A percentile compares a stretch with the other conserved stretches of the same genome.
These are phyloP conservation scores for Calonectria crousiana DNA, from an alignment of 2,329 filamentous ascomycete species.

Conservation along the genomic window DNA sequence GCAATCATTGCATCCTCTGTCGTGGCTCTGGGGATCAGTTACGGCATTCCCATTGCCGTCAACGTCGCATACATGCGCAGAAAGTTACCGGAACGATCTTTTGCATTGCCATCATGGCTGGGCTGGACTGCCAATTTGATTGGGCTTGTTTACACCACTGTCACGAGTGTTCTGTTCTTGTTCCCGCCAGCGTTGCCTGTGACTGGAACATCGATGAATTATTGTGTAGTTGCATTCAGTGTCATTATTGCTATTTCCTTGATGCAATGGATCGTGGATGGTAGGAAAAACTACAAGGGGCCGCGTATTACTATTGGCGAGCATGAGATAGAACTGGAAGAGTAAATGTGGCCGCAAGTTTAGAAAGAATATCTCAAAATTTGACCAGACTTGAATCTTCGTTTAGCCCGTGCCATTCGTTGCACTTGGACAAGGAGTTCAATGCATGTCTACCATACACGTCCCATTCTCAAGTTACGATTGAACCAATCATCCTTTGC, in stretches of 20 bases:
- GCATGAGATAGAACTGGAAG: conserved; percentile 1
- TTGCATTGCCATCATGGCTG: conserved; percentile 49
- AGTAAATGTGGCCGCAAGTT: not conserved
- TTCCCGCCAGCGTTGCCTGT: conserved; percentile 77
- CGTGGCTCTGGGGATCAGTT: conserved; percentile 78
- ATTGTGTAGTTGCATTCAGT: conserved; percentile 60
- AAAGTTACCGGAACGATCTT: conserved; percentile 67
- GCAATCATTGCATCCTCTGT: conserved; percentile 79
- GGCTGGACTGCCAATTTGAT: conserved; percentile 52
- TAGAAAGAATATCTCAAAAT: not conserved
- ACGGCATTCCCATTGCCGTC: conserved; percentile 79
- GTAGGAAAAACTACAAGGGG: conserved; percentile 55
- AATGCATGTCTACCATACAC: not conserved
- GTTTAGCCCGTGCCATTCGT: not conserved
- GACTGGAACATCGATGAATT: conserved; percentile 76
- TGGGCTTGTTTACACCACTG: conserved; percentile 72
- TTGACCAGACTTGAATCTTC: not conserved
- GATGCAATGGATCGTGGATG: conserved; percentile 59
- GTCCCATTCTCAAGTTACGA: not conserved
- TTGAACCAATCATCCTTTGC: not conserved
- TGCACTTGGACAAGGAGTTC: not conserved
- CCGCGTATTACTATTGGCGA: conserved; percentile 31
- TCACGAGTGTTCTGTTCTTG: conserved; percentile 79
- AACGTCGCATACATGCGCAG: conserved; percentile 74
- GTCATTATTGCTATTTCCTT: conserved; percentile 57